These are phyloP conservation scores for Epichloe hybrida DNA, from an alignment of 2,329 filamentous ascomycete genomes.

Conservation along the genomic window DNA sequence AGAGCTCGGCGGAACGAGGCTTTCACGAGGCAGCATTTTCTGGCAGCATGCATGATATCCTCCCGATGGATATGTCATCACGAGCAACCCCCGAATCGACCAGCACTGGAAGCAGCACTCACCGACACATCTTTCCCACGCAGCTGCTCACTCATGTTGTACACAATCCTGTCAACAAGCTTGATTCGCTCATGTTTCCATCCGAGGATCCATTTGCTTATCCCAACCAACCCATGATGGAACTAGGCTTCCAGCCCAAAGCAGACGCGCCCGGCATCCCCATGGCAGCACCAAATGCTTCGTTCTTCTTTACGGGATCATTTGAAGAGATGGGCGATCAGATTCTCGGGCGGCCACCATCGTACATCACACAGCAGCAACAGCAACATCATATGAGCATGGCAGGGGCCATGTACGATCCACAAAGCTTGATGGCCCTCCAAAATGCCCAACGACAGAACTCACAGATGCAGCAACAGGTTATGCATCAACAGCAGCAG, in stretches of 20 bases:
- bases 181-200: conserved; percentile 70
- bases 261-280: conserved; percentile 18
- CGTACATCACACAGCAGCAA: conserved; percentile 50
- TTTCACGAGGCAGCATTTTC: conserved; percentile 25
- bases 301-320: conserved; percentile 38
- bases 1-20: conserved; percentile 13
- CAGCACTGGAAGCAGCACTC: conserved; percentile 27
- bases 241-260: conserved; percentile 31
- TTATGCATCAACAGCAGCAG: conserved; percentile 16
- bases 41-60: conserved; percentile 29
- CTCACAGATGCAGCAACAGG: conserved; percentile 2
- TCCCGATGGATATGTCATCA: conserved; percentile 31
- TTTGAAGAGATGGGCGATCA: conserved; percentile 61
- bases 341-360: conserved; percentile 55
- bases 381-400: conserved; percentile 29
- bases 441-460: conserved; percentile 13
- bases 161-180: conserved; percentile 45
- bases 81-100: conserved; percentile 31
- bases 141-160: conserved; percentile 18
- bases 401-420: conserved; percentile 29
- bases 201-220: conserved; percentile 68
- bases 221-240: conserved; percentile 60
- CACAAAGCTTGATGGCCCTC: conserved; percentile 29
- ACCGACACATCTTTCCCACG: conserved; percentile 19
- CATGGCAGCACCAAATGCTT: conserved; percentile 24